Conservation (phyloP, 345 rosid species). For the Salix exigua region DNA sequence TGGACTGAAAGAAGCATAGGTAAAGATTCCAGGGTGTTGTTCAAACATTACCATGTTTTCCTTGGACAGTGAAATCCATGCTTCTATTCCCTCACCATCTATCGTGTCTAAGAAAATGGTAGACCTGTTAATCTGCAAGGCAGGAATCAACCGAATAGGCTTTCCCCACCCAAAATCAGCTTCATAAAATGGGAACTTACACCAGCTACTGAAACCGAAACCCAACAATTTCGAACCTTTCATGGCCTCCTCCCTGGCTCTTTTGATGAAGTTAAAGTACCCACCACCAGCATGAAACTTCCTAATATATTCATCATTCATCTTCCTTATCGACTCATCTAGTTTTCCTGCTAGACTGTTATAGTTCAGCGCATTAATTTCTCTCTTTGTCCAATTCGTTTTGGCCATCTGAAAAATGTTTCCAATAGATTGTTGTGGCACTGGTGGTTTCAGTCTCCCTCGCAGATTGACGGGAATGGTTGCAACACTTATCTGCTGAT, state of each 20-base stretch:
- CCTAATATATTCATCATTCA: slow-evolving; percentile 8
- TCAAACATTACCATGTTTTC: slow-evolving; percentile 23
- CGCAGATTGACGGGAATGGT: slow-evolving; percentile 8
- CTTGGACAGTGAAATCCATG: slow-evolving; percentile 24
- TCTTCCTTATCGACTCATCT: slow-evolving; percentile 9
- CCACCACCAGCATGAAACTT: slow-evolving; percentile 15
- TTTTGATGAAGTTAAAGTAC: background rate
- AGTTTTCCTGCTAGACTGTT: slow-evolving; percentile 9
- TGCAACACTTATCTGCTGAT: background rate
- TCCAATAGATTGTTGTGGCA: slow-evolving; percentile 18
- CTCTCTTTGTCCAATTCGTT: slow-evolving; percentile 1
- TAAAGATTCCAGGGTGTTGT: slow-evolving; percentile 9
- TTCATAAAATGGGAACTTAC: slow-evolving; percentile 23
- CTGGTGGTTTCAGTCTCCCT: slow-evolving; percentile 19
- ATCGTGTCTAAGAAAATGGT: slow-evolving; percentile 12
- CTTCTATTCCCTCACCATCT: slow-evolving; percentile 29
- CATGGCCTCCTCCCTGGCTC: background rate
- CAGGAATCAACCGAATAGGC: slow-evolving; percentile 22
- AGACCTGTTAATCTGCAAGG: background rate
- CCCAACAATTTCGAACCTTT: background rate
- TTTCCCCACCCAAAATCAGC: slow-evolving; percentile 37
- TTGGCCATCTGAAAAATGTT: slow-evolving; percentile 18
- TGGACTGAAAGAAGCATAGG: slow-evolving; percentile 14
- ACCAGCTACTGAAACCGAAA: slow-evolving; percentile 19
- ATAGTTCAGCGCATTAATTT: background rate